phyloP scores from a whole-genome alignment of 2,329 filamentous ascomycete species.

The Penicillium psychrosexuale region DNA sequence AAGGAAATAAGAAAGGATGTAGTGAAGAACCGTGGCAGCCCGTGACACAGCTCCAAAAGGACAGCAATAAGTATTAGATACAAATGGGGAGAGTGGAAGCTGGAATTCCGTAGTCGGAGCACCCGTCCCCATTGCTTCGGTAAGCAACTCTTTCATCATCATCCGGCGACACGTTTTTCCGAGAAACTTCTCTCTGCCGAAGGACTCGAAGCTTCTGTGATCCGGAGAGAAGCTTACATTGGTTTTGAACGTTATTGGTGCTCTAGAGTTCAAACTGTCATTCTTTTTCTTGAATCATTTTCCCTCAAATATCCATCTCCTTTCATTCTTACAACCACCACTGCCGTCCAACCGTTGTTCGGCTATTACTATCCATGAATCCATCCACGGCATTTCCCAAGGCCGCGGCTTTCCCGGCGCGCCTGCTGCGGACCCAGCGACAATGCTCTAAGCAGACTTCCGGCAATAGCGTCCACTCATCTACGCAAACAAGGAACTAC shows the following conservation, averaged over 20 bases:
- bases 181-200: conserved; percentile 35
- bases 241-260: conserved; percentile 12
- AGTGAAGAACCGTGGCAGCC: conserved; percentile 6
- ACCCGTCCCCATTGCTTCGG: conserved; percentile 26
- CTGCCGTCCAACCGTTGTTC: conserved; percentile 13
- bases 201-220: conserved; percentile 33
- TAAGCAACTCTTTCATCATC: conserved; percentile 34
- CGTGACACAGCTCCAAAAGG: conserved; percentile 13
- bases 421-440: conserved; percentile 42
- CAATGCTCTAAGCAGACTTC: conserved; percentile 39
- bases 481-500: conserved; percentile 37
- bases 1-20: not conserved
- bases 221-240: conserved; percentile 17
- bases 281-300: conserved; percentile 6
- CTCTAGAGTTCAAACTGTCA: conserved; percentile 4
- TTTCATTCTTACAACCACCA: conserved; percentile 3
- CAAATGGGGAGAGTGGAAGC: conserved; percentile 7
- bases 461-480: conserved; percentile 27
- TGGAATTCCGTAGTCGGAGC: conserved; percentile 18
- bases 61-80: conserved; percentile 12
- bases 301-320: not conserved
- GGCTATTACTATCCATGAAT: conserved; percentile 36
- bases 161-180: conserved; percentile 31
- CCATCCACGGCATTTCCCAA: conserved; percentile 42
- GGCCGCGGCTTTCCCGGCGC: conserved; percentile 42